Conservation (phyloP, 2,329 filamentous ascomycete genomes). For the Xylariaceae sp. region DNA sequence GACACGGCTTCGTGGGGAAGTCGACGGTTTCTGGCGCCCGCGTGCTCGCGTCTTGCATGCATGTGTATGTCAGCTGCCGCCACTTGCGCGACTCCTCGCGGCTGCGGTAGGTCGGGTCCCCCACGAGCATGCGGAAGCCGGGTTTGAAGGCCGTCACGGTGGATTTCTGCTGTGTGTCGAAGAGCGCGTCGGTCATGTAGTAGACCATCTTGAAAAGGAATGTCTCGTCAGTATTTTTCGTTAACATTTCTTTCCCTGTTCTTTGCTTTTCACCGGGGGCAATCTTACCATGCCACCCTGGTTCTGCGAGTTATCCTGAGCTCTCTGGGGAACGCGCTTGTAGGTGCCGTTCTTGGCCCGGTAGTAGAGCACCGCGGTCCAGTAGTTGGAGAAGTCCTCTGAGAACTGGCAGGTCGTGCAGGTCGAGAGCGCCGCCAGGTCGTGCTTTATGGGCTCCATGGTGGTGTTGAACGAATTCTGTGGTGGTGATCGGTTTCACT, state of each 20-base stretch:
- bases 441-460: constrained; percentile 33
- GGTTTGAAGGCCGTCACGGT: constrained; percentile 41
- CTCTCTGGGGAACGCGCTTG: constrained; percentile 36
- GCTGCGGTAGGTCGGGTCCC: constrained; percentile 33
- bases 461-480: constrained; percentile 42
- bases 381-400: constrained; percentile 27
- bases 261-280: no score
- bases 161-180: constrained; percentile 32
- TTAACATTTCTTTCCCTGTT: neutral
- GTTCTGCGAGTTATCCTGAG: constrained; percentile 35
- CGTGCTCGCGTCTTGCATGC: constrained; percentile 34
- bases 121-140: constrained; percentile 45
- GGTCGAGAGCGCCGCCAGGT: constrained; percentile 35
- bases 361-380: constrained; percentile 33
- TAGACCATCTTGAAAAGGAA: constrained; percentile 36
- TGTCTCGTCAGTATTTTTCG: neutral
- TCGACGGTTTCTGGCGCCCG: constrained; percentile 35
- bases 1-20: constrained; percentile 36
- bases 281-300: constrained; percentile 39
- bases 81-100: constrained; percentile 32
- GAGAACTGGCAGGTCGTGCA: constrained; percentile 27
- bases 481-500: no score
- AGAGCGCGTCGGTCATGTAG: constrained; percentile 39
- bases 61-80: constrained; percentile 37
- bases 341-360: constrained; percentile 36